A percentile compares a stretch with the other conserved stretches of the same genome.
phyloP scores from a whole-genome alignment of 495 filamentous ascomycete species.

The Annulohypoxylon moriforme region DNA sequence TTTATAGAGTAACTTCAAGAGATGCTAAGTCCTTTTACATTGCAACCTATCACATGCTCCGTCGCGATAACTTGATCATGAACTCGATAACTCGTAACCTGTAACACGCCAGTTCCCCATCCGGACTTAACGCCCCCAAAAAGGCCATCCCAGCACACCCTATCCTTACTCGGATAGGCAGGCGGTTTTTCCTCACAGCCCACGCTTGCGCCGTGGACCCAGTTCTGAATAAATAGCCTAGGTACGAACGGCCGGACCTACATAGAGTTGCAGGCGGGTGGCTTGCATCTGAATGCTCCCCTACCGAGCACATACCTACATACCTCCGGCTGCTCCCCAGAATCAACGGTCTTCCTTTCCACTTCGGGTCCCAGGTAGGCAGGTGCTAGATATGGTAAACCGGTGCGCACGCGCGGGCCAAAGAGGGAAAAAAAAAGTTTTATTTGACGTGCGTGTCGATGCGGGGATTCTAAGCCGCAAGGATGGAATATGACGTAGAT shows the following conservation, averaged over 20 bases:
- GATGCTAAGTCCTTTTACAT: background rate
- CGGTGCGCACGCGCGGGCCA: too few species aligned
- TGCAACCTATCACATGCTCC: slow-evolving; percentile 3
- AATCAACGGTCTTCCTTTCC: background rate
- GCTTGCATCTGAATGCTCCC: slow-evolving; percentile 33
- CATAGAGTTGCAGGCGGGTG: slow-evolving; percentile 25
- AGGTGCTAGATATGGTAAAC: slow-evolving; percentile 11
- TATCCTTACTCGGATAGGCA: slow-evolving; percentile 42
- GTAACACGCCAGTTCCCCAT: background rate
- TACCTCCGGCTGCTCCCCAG: slow-evolving; percentile 6
- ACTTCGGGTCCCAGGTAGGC: slow-evolving; percentile 16
- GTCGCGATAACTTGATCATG: slow-evolving; percentile 8
- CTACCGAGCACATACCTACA: background rate
- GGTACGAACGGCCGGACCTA: slow-evolving; percentile 1
- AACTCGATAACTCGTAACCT: background rate
- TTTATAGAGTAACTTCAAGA: background rate
- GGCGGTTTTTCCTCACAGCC: slow-evolving; percentile 11
- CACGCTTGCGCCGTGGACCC: background rate
- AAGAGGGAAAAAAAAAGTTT: slow-evolving; percentile 37
- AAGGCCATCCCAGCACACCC: slow-evolving; percentile 7
- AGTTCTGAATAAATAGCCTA: slow-evolving; percentile 21
- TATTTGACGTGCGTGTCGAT: slow-evolving; percentile 29
- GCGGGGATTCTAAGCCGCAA: slow-evolving; percentile 41
- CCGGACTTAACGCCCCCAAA: slow-evolving; percentile 5
- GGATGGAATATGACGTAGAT: slow-evolving; percentile 34